Conservation (phyloP, 192 early-diverging fungal genomes). For the Kickxella alabastrina region DNA sequence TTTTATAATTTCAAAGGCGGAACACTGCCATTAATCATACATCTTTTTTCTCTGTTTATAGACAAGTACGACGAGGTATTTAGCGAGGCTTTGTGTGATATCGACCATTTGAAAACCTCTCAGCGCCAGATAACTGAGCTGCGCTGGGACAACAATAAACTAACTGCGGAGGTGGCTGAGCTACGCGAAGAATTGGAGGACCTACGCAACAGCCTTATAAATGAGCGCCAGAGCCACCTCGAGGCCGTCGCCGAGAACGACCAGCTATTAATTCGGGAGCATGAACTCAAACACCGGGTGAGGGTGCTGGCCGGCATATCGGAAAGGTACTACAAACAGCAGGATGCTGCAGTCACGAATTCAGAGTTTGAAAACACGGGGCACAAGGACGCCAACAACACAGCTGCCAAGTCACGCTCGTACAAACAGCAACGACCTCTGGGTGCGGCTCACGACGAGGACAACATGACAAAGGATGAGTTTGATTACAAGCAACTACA, state of each 20-base stretch:
- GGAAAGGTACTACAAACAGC: constrained; percentile 29
- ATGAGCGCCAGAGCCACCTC: constrained; percentile 43
- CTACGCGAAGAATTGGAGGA: constrained; percentile 34
- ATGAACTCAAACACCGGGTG: constrained; percentile 44
- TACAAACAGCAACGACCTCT: constrained; percentile 31
- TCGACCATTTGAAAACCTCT: constrained; percentile 40
- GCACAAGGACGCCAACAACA: not conserved
- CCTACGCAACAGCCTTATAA: constrained; percentile 27
- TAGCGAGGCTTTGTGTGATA: constrained; percentile 28
- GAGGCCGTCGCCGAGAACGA: constrained; percentile 49
- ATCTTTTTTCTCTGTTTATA: not conserved
- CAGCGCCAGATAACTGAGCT: constrained; percentile 41
- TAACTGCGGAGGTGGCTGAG: constrained; percentile 29
- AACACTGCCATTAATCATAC: not conserved
- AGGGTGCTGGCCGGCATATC: constrained; percentile 34
- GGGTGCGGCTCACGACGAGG: constrained; percentile 3
- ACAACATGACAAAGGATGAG: constrained; percentile 14
- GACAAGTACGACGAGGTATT: constrained; percentile 52
- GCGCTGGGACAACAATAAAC: constrained; percentile 42
- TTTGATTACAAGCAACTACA: constrained; percentile 37
- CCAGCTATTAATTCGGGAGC: constrained; percentile 39
- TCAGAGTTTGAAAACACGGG: too few species aligned
- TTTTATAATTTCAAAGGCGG: too few species aligned
- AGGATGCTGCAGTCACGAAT: constrained; percentile 15
- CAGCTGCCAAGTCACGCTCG: constrained; percentile 17